Percentiles rank a stretch among this genome's conserved stretches.
Evolutionary conservation across 805 yeast species (phyloP).

Genomic region (Teunomyces panamensis): DNA sequence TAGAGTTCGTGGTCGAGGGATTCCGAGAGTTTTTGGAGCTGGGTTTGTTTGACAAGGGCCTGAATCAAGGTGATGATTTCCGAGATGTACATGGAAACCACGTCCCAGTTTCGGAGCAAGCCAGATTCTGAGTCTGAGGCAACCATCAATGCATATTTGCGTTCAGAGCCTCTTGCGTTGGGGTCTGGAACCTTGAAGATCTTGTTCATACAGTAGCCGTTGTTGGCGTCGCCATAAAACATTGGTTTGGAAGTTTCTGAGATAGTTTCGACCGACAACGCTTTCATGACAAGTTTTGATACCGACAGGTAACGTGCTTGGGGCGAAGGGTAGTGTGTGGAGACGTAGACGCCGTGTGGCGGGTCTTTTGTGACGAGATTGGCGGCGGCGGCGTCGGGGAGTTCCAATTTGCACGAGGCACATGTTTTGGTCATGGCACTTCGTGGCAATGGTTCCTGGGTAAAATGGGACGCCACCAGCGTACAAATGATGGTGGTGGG

Average conservation of each 20-base stretch:
- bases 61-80: constrained; percentile 21
- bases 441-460: constrained; percentile 32
- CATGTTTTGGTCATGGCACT: constrained; percentile 45
- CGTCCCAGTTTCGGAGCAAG: constrained; percentile 54
- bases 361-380: constrained; percentile 17
- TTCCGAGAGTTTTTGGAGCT: constrained; percentile 14
- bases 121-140: constrained; percentile 53
- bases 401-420: constrained; percentile 54
- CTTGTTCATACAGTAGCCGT: constrained; percentile 59
- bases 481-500: constrained; percentile 67
- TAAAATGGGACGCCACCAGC: constrained; percentile 30
- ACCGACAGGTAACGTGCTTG: constrained; percentile 49
- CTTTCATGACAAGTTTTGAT: constrained; percentile 58
- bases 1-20: constrained; percentile 46
- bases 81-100: constrained; percentile 38
- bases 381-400: constrained; percentile 41
- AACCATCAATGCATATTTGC: constrained; percentile 61
- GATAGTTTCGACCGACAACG: constrained; percentile 65
- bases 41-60: neutral
- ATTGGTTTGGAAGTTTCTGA: constrained; percentile 58
- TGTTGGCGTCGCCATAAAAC: constrained; percentile 58
- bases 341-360: constrained; percentile 37
- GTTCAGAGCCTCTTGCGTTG: constrained; percentile 71
- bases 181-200: constrained; percentile 62
- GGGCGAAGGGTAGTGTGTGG: constrained; percentile 60